Evolutionary conservation across 306 rosid species (phyloP).

Genomic region (Lagenaria siceraria): DNA sequence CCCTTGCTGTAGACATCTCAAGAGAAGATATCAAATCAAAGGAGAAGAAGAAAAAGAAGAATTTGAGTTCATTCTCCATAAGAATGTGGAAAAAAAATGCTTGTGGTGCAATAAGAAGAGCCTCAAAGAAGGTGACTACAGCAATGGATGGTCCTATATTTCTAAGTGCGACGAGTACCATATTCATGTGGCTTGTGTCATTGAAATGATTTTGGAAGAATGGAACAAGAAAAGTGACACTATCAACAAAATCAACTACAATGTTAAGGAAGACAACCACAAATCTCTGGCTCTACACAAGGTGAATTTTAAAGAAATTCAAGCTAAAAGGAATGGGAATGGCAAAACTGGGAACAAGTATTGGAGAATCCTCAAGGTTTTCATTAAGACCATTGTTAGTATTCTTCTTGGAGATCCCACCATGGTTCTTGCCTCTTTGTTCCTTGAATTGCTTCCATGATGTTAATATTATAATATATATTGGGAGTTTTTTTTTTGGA

Average conservation of each 20-base stretch:
- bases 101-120: not conserved
- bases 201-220: not conserved
- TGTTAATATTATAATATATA: too few species aligned
- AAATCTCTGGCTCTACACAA: not conserved
- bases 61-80: not conserved
- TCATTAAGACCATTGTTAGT: not conserved
- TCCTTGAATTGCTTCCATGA: not conserved
- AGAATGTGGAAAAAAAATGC: not conserved
- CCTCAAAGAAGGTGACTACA: not conserved
- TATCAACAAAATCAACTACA: not conserved
- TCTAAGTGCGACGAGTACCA: not conserved
- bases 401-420: constrained; percentile 10
- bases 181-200: constrained; percentile 7
- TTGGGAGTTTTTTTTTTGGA: too few species aligned
- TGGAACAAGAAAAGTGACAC: not conserved
- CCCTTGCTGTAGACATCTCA: not conserved
- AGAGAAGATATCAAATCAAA: not conserved
- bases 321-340: not conserved
- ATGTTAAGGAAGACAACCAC: not conserved
- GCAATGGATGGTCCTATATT: constrained; percentile 11
- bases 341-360: not conserved
- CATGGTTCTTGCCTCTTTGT: not conserved
- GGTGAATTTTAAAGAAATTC: not conserved
- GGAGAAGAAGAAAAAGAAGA: not conserved
- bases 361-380: not conserved